phyloP scores from a whole-genome alignment of 2,329 filamentous ascomycete species.

The Drechslera avenae region DNA sequence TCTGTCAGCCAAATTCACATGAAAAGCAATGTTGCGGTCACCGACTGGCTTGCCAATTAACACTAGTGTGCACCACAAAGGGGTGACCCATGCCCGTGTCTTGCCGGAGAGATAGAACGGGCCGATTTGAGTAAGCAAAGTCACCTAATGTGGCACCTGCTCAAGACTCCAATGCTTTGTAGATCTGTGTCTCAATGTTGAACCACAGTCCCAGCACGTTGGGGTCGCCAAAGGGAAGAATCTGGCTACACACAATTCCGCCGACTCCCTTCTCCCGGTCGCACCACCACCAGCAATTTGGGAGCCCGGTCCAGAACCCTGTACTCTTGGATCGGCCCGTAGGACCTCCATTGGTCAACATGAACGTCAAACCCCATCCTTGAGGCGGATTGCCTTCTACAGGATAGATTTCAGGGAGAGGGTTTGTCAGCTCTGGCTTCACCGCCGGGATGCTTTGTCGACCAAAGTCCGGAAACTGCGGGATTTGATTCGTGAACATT shows the following conservation, averaged over 20 bases:
- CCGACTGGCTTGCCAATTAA: no score
- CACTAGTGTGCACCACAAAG: no score
- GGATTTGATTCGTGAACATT: slow-evolving; percentile 69
- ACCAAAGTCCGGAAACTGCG: slow-evolving; percentile 58
- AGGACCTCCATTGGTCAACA: slow-evolving; percentile 51
- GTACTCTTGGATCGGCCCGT: slow-evolving; percentile 47
- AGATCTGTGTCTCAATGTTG: slow-evolving; percentile 12
- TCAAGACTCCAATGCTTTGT: slow-evolving; percentile 16
- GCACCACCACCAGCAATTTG: slow-evolving; percentile 6
- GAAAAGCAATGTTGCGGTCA: no score
- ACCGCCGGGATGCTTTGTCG: slow-evolving; percentile 53
- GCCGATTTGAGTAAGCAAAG: slow-evolving; percentile 5
- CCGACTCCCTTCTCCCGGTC: slow-evolving; percentile 60
- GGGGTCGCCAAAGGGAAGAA: slow-evolving; percentile 38
- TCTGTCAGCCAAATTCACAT: no score
- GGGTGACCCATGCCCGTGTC: no score
- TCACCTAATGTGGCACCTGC: background rate
- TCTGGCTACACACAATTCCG: slow-evolving; percentile 38
- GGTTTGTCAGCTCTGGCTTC: slow-evolving; percentile 58
- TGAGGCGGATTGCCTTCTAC: slow-evolving; percentile 56
- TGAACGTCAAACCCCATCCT: slow-evolving; percentile 67
- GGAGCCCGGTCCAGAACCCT: slow-evolving; percentile 58
- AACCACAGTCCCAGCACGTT: slow-evolving; percentile 24
- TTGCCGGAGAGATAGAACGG: background rate
- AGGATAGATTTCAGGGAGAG: slow-evolving; percentile 57